Percentiles rank a stretch among this genome's conserved stretches.
phyloP scores from a whole-genome alignment of 306 rosid genomes.

The Medicago lupulina region DNA sequence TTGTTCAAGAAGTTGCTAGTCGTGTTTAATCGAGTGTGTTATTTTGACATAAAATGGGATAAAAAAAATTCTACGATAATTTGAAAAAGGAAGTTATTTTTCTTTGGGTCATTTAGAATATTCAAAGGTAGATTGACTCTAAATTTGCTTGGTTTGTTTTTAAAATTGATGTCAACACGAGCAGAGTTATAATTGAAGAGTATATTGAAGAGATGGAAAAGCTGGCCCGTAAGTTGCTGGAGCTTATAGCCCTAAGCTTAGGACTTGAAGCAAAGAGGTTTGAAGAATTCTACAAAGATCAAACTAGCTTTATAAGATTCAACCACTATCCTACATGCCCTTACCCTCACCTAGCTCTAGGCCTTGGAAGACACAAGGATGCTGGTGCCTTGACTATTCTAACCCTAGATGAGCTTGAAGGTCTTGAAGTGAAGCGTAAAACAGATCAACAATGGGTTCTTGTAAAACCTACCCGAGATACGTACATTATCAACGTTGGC shows the following conservation, averaged over 20 bases:
- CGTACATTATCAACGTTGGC: conserved; percentile 64
- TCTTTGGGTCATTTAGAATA: too few species aligned
- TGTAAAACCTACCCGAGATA: conserved; percentile 63
- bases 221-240: conserved; percentile 58
- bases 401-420: conserved; percentile 69
- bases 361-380: conserved; percentile 73
- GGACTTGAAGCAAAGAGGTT: conserved; percentile 60
- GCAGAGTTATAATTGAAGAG: conserved; percentile 53
- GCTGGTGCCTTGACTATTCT: conserved; percentile 60
- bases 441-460: conserved; percentile 64
- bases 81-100: too few species aligned
- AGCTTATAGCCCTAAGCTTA: conserved; percentile 61
- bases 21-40: too few species aligned
- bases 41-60: too few species aligned
- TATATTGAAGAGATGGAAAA: conserved; percentile 55
- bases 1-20: too few species aligned
- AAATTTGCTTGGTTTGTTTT: too few species aligned
- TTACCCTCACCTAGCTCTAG: conserved; percentile 60
- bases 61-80: too few species aligned
- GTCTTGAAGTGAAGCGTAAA: conserved; percentile 65
- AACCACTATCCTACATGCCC: conserved; percentile 78
- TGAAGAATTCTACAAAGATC: conserved; percentile 53
- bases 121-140: too few species aligned
- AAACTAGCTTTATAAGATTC: conserved; percentile 52
- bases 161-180: neutral